Evolutionary conservation across 768 basidiomycete genomes (phyloP).

Genomic region (Phlebiopsis gigantea): DNA sequence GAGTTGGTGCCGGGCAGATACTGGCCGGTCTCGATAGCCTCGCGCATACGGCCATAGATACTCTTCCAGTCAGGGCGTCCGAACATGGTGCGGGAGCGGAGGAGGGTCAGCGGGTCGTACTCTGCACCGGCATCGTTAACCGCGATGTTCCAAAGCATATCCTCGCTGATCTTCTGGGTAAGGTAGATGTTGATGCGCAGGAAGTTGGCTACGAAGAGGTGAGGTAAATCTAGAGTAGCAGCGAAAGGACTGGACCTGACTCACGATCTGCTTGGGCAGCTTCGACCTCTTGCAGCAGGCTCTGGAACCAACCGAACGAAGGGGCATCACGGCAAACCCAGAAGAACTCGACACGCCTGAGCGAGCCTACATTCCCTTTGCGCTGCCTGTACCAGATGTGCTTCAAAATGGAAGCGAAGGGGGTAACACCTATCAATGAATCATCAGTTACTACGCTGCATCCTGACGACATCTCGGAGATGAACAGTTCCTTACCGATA

Average conservation of each 20-base stretch:
- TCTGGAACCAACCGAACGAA: conserved; percentile 98
- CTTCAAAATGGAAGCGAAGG: conserved; percentile 91
- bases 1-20: conserved; percentile 77
- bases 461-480: conserved; percentile 17
- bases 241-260: conserved; percentile 26
- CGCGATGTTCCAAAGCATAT: conserved; percentile 90
- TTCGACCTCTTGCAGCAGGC: conserved; percentile 82
- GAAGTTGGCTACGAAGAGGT: conserved; percentile 64
- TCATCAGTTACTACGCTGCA: conserved; percentile 3
- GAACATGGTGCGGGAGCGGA: conserved; percentile 85
- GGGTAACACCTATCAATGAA: conserved; percentile 65
- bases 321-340: conserved; percentile 93
- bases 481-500: conserved; percentile 54
- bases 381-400: conserved; percentile 94
- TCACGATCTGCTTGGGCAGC: conserved; percentile 83
- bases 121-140: conserved; percentile 83
- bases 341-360: conserved; percentile 90
- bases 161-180: conserved; percentile 78
- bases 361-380: conserved; percentile 66
- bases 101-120: conserved; percentile 84
- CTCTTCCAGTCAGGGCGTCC: conserved; percentile 88
- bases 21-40: conserved; percentile 75
- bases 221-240: conserved; percentile 8
- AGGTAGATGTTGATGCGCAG: conserved; percentile 88
- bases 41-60: conserved; percentile 70